Percentiles rank a stretch among this genome's conserved stretches.
Conservation (phyloP, 2,329 filamentous ascomycete genomes). For the Sporothrix variecibatus region DNA sequence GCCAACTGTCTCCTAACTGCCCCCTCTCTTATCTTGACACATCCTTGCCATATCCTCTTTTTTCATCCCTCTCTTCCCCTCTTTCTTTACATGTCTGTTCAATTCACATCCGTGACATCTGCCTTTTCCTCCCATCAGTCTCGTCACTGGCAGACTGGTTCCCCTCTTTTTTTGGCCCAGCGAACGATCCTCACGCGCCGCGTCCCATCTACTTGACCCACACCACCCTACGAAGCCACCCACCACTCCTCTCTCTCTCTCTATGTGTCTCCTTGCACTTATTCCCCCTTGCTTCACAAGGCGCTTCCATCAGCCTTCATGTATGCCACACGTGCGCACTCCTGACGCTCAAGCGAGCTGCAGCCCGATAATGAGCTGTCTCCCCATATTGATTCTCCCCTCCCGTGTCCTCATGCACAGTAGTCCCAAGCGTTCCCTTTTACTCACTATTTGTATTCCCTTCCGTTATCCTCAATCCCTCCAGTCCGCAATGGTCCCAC, state of each 20-base stretch:
- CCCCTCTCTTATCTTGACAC: not conserved
- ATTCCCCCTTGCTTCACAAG: slow-evolving; percentile 13
- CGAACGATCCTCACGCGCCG: slow-evolving; percentile 14
- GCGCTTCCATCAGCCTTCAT: slow-evolving; percentile 1
- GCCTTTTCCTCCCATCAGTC: not conserved
- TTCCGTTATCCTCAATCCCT: not conserved
- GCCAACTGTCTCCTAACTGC: not conserved
- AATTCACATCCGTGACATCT: not conserved
- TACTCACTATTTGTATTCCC: too few species aligned
- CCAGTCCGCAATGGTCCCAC: not conserved
- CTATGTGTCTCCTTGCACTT: not conserved
- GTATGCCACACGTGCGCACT: slow-evolving; percentile 4
- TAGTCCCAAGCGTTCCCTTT: too few species aligned
- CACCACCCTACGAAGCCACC: not conserved
- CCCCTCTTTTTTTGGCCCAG: not conserved
- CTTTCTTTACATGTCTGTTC: not conserved
- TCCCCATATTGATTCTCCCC: not conserved
- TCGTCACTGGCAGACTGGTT: not conserved
- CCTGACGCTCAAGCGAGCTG: not conserved
- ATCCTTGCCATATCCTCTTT: not conserved
- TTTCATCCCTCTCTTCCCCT: not conserved
- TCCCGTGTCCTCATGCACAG: too few species aligned
- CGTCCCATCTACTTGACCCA: not conserved
- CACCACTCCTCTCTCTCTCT: not conserved
- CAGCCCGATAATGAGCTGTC: not conserved